Evolutionary conservation across 768 basidiomycete species (phyloP), one percentile per base, ranked within the genome.

Genomic region (Holtermannia corniformis): DNA sequence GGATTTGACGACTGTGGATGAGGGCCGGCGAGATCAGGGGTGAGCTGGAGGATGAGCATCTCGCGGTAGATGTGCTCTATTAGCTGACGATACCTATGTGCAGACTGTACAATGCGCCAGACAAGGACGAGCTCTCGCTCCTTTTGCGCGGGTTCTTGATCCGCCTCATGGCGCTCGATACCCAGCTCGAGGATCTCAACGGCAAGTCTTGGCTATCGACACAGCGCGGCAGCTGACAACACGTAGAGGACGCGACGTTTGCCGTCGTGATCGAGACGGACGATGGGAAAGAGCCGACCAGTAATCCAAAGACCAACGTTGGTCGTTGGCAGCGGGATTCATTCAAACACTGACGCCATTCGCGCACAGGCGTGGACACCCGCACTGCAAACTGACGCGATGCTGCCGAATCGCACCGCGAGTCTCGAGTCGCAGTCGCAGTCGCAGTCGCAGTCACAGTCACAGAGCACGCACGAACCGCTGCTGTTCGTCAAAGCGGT

Each of bases 221-320:
- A 87, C 84, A n/a, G n/a, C n/a, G n/a, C n/a, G n/a, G n/a, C n/a
- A 81, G 84, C 58, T 91, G 2, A 49, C 79, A 81, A 21, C n/a
- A n/a, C 44, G 0, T 46, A 72, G 84, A 82, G 51, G 82, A 88
- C 54, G 75, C 80, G 19, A 85, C 87, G 0, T 93, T 92, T 61
- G 82, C 83, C 1, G 80, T 93, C 51, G 69, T 89, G n/a, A 72
- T 92, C 20, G 90, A 92, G 64, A 77, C 90, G 49, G 79, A 79
- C 60, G 85, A 87, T 49, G 79, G 81, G 42, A 49, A 59, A 1
- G 63, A 64, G 48, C 69, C 60, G 25, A 50, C 28, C 2, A 47
- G 49, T 12, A 71, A 61, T 51, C 41, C 41, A 25, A 42, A 49
- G 4, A 56, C 55, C 16, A 64, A 62, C 24, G 62, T 57, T 23